Percentiles rank a stretch among this genome's conserved stretches.
Conservation (phyloP, 129 eudicot species). For the Deinandra increscens region DNA sequence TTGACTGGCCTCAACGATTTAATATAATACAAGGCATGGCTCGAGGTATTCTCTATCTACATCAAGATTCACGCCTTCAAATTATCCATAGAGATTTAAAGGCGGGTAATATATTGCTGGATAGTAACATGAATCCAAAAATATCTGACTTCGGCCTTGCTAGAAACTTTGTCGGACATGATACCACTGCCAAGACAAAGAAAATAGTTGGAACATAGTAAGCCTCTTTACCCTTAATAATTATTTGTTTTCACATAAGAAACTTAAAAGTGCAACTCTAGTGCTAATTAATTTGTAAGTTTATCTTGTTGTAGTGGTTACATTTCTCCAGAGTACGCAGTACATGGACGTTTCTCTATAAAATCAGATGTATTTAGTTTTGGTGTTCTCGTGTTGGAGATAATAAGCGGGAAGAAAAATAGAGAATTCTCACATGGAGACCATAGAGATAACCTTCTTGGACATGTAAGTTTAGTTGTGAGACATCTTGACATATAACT, state of each 20-base stretch:
- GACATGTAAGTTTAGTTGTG: constrained; percentile 31
- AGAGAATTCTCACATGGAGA: constrained; percentile 28
- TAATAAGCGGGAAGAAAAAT: constrained; percentile 30
- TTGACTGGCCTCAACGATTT: constrained; percentile 5
- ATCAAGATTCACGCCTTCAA: constrained; percentile 1
- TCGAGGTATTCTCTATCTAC: constrained; percentile 2
- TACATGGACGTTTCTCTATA: constrained; percentile 23
- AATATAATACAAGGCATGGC: neutral
- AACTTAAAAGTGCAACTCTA: neutral
- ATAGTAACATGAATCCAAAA: too few species aligned
- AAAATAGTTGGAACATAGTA: constrained; percentile 15
- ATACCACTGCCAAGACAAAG: neutral
- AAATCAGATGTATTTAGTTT: constrained; percentile 30
- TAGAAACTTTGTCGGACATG: neutral
- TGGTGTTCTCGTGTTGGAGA: constrained; percentile 33
- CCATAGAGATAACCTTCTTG: constrained; percentile 39
- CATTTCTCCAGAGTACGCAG: constrained; percentile 29
- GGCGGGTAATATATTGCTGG: neutral
- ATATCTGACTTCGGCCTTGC: neutral
- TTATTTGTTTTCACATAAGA: neutral
- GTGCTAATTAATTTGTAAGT: neutral
- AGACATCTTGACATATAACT: neutral
- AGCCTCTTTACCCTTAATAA: neutral
- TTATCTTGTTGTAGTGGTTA: constrained; percentile 16
- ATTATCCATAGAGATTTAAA: neutral